Evolutionary conservation across 2,329 filamentous ascomycete species (phyloP).

Genomic region (Botryotinia narcissicola): DNA sequence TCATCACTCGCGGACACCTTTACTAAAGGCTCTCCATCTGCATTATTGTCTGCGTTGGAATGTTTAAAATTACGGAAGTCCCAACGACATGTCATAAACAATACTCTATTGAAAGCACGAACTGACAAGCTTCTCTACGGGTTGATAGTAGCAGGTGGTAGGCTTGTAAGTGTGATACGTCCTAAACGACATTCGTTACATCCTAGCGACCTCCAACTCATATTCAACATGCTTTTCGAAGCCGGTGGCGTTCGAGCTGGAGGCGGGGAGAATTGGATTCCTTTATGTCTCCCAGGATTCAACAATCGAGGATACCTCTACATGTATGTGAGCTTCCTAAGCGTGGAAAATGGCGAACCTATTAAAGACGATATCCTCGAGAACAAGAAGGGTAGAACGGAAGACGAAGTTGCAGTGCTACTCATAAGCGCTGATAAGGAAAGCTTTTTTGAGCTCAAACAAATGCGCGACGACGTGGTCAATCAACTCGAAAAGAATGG

Average conservation of each 20-base stretch:
- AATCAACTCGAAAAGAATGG: constrained; percentile 73
- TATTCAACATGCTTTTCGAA: constrained; percentile 99
- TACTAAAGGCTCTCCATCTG: constrained; percentile 85
- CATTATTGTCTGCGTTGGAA: constrained; percentile 84
- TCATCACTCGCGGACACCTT: constrained; percentile 94
- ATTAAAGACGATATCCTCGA: constrained; percentile 56
- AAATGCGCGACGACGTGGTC: constrained; percentile 62
- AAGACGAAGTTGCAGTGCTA: constrained; percentile 83
- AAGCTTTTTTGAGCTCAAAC: constrained; percentile 84
- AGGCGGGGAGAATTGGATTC: constrained; percentile 96
- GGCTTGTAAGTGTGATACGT: constrained; percentile 89
- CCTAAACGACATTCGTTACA: constrained; percentile 95
- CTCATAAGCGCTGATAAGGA: constrained; percentile 92
- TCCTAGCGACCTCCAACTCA: constrained; percentile 89
- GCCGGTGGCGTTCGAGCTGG: constrained; percentile 87
- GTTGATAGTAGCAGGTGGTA: constrained; percentile 86
- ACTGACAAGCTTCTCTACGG: constrained; percentile 84
- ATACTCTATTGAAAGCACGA: constrained; percentile 75
- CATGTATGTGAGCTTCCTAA: constrained; percentile 98
- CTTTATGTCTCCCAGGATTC: constrained; percentile 91
- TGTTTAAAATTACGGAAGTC: constrained; percentile 90
- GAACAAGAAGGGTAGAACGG: constrained; percentile 55
- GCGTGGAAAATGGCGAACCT: constrained; percentile 55
- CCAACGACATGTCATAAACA: constrained; percentile 82
- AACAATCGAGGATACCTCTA: constrained; percentile 96